Evolutionary conservation across 768 basidiomycete genomes (phyloP).

Genomic region (Daedaleopsis sinensis): DNA sequence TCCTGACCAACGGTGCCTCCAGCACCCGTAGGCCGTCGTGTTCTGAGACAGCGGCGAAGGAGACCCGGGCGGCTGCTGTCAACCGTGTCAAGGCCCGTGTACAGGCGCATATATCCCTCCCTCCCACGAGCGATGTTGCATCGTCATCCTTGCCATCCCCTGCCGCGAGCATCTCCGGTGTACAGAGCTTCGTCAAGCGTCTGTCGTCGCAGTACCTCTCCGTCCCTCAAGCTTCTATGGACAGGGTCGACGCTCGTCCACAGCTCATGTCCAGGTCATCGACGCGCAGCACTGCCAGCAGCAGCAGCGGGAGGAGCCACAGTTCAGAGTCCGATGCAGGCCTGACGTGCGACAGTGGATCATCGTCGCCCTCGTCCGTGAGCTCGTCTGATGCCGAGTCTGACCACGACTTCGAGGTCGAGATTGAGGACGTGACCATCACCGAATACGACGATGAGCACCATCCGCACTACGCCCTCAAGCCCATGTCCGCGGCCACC

Average conservation of each 20-base stretch:
- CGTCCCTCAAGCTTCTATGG: conserved; percentile 16
- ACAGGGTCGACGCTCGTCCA: conserved; percentile 19
- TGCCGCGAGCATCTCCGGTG: conserved; percentile 50
- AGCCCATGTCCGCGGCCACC: conserved; percentile 3
- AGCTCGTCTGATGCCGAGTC: conserved; percentile 25
- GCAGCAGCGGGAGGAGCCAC: conserved; percentile 45
- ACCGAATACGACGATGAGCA: background rate
- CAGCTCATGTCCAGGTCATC: conserved; percentile 27
- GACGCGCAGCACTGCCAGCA: conserved; percentile 47
- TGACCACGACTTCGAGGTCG: conserved; percentile 24
- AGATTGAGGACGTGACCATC: conserved; percentile 17
- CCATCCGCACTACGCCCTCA: conserved; percentile 5
- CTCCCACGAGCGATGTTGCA: conserved; percentile 42
- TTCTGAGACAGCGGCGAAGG: conserved; percentile 38
- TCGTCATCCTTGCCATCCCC: conserved; percentile 31
- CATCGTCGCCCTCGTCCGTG: conserved; percentile 28
- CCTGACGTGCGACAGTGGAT: conserved; percentile 41
- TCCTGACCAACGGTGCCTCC: conserved; percentile 44
- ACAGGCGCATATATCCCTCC: conserved; percentile 46
- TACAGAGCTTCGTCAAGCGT: conserved; percentile 62
- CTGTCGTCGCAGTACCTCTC: conserved; percentile 47
- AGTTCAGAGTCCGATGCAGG: conserved; percentile 56
- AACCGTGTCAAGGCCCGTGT: conserved; percentile 60
- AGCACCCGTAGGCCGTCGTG: background rate
- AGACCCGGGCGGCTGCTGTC: conserved; percentile 54